phyloP scores from a whole-genome alignment of 148 eudicot genomes.

The Spergularia marina region DNA sequence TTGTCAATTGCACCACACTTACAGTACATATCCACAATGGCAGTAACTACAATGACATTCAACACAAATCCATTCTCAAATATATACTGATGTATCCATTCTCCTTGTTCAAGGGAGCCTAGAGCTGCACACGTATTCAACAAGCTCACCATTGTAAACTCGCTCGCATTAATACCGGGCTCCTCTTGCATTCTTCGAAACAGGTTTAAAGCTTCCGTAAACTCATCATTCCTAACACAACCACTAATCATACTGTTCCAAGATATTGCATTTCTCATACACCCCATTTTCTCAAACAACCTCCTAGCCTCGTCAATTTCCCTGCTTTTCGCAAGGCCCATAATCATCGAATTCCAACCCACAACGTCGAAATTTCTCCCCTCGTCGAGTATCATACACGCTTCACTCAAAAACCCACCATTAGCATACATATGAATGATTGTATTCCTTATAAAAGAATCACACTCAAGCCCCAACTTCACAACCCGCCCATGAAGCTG shows the following conservation, averaged over 20 bases:
- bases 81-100: constrained; percentile 44
- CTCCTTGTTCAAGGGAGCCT: constrained; percentile 49
- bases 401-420: constrained; percentile 47
- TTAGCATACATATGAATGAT: constrained; percentile 50
- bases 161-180: constrained; percentile 29
- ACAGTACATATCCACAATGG: constrained; percentile 53
- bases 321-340: constrained; percentile 48
- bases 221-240: constrained; percentile 43
- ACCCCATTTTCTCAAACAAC: constrained; percentile 47
- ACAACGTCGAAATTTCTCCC: constrained; percentile 36
- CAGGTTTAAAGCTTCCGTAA: constrained; percentile 40
- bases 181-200: constrained; percentile 41
- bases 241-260: constrained; percentile 69
- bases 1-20: constrained; percentile 50
- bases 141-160: constrained; percentile 57
- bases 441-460: constrained; percentile 40
- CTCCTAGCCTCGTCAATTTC: constrained; percentile 37
- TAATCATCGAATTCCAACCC: constrained; percentile 59
- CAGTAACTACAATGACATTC: constrained; percentile 45
- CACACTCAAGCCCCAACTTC: constrained; percentile 38
- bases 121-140: constrained; percentile 51
- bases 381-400: constrained; percentile 35
- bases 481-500: constrained; percentile 54
- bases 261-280: constrained; percentile 34
- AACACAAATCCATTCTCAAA: constrained; percentile 30